phyloP scores from a whole-genome alignment of 2,329 filamentous ascomycete genomes.

The Trichophyton simii region DNA sequence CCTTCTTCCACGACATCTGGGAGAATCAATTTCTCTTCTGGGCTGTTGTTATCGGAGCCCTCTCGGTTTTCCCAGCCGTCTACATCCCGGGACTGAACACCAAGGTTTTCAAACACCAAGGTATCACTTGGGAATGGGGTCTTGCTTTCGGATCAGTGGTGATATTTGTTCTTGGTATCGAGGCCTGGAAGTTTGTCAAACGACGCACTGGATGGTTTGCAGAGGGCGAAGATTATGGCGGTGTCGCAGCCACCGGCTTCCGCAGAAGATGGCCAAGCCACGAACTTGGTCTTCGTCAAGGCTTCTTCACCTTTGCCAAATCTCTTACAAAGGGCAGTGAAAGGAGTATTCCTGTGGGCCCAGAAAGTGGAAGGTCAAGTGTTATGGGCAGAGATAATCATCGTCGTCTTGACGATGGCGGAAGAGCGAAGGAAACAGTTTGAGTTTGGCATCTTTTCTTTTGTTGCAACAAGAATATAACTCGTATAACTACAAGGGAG shows the following conservation, averaged over 20 bases:
- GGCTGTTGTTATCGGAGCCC: slow-evolving; percentile 35
- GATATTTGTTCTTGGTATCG: slow-evolving; percentile 47
- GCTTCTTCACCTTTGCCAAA: slow-evolving; percentile 23
- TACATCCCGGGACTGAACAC: slow-evolving; percentile 51
- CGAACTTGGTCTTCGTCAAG: slow-evolving; percentile 20
- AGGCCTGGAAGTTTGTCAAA: slow-evolving; percentile 49
- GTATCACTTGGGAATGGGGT: slow-evolving; percentile 52
- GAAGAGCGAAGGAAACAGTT: slow-evolving; percentile 1
- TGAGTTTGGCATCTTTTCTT: neutral
- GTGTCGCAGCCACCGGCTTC: slow-evolving; percentile 14
- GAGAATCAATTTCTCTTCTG: slow-evolving; percentile 42
- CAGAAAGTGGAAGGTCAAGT: slow-evolving; percentile 11
- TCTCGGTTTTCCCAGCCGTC: slow-evolving; percentile 40
- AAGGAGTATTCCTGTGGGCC: slow-evolving; percentile 14
- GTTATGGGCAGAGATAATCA: slow-evolving; percentile 5
- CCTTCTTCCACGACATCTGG: slow-evolving; percentile 27
- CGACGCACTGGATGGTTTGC: slow-evolving; percentile 26
- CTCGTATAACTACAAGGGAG: neutral
- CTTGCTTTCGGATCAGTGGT: slow-evolving; percentile 44
- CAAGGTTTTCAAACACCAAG: slow-evolving; percentile 48
- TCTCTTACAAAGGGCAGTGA: slow-evolving; percentile 20
- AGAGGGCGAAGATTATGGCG: slow-evolving; percentile 21
- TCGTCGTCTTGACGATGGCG: neutral
- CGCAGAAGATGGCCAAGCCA: slow-evolving; percentile 15
- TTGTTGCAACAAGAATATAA: neutral